Percentiles rank a stretch among this genome's conserved stretches.
phyloP scores from a whole-genome alignment of 495 filamentous ascomycete species.

The Clavariopsis aquatica region DNA sequence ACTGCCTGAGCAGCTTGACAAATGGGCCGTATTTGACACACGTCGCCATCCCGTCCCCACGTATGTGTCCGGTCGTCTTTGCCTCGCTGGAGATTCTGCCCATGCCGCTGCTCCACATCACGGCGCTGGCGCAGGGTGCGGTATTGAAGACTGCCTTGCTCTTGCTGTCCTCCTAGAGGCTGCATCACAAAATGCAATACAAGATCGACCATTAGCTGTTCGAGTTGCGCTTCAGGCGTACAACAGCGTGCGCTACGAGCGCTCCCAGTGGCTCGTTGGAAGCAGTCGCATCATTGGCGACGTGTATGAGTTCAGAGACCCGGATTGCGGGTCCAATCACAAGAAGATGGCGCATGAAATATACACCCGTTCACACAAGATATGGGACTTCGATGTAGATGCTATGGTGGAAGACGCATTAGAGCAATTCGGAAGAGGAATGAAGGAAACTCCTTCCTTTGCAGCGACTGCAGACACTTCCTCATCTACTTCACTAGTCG shows the following conservation, averaged over 20 bases:
- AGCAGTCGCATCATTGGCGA: constrained; percentile 18
- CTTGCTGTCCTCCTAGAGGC: constrained; percentile 39
- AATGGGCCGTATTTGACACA: constrained; percentile 60
- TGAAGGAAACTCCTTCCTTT: neutral
- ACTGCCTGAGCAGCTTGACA: constrained; percentile 51
- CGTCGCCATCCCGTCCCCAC: constrained; percentile 47
- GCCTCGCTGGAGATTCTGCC: constrained; percentile 50
- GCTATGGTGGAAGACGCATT: constrained; percentile 9
- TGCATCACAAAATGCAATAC: constrained; percentile 37
- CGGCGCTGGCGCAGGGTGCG: constrained; percentile 58
- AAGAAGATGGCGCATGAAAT: constrained; percentile 23
- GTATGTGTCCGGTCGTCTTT: constrained; percentile 48
- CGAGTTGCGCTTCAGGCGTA: constrained; percentile 6
- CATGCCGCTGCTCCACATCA: constrained; percentile 52
- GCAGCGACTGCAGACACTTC: neutral
- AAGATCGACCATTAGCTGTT: constrained; percentile 31
- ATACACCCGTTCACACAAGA: constrained; percentile 7
- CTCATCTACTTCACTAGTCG: neutral
- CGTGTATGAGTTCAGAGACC: constrained; percentile 23
- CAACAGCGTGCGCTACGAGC: constrained; percentile 15
- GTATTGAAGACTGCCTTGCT: constrained; percentile 56
- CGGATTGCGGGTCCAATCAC: constrained; percentile 7
- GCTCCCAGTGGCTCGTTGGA: constrained; percentile 29
- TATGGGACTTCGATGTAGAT: constrained; percentile 18
- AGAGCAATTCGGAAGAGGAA: constrained; percentile 4